A percentile compares a stretch with the other conserved stretches of the same genome.
These are phyloP conservation scores for Hypoxylon sp. DNA, from an alignment of 2,329 filamentous ascomycete genomes.

Conservation along the genomic window DNA sequence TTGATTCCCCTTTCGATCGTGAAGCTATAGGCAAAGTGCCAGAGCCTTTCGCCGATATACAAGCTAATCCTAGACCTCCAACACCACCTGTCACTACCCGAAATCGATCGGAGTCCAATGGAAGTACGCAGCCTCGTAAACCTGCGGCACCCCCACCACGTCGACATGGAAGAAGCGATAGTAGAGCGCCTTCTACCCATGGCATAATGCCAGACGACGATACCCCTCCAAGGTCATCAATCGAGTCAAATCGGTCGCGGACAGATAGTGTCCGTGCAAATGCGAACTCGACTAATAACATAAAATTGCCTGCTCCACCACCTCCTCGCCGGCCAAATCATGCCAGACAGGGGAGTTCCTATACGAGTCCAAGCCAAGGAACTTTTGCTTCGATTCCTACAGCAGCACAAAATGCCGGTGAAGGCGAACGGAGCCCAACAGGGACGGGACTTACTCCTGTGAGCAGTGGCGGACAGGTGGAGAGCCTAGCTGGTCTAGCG, in stretches of 20 bases:
- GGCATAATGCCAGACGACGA: constrained; percentile 53
- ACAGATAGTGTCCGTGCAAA: constrained; percentile 61
- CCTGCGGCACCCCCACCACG: constrained; percentile 67
- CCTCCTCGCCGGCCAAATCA: constrained; percentile 66
- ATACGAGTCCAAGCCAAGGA: constrained; percentile 51
- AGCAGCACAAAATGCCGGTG: constrained; percentile 38
- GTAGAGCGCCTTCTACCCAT: constrained; percentile 52
- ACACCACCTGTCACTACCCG: constrained; percentile 57
- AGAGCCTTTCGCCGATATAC: constrained; percentile 56
- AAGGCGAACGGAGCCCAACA: constrained; percentile 40
- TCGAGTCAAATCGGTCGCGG: constrained; percentile 64
- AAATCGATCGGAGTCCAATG: constrained; percentile 51
- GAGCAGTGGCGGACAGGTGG: constrained; percentile 27
- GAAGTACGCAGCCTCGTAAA: constrained; percentile 53
- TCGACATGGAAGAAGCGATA: constrained; percentile 62
- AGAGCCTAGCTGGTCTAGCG: constrained; percentile 24
- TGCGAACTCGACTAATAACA: constrained; percentile 49
- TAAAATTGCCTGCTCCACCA: constrained; percentile 63
- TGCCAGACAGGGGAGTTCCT: constrained; percentile 49
- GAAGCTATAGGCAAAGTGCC: constrained; percentile 67
- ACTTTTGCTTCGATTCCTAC: constrained; percentile 39
- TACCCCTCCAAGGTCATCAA: constrained; percentile 61
- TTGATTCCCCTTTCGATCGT: constrained; percentile 66
- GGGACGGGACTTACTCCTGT: constrained; percentile 28
- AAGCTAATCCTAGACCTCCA: constrained; percentile 54